Conservation (phyloP, 345 rosid genomes). For the Rhizophora mangle region DNA sequence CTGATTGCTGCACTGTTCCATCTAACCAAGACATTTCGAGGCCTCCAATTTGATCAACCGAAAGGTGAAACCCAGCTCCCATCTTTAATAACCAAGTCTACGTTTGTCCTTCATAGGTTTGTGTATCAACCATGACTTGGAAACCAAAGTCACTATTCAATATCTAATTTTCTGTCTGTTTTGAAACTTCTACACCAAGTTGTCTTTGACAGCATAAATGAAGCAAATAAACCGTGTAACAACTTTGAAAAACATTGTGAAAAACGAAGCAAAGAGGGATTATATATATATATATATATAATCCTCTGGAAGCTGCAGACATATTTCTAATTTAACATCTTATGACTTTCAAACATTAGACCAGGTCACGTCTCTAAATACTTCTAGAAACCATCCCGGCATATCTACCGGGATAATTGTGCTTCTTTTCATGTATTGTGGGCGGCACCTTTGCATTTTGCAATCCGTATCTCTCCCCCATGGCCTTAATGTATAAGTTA, state of each 20-base stretch:
- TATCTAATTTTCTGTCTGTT: too few species aligned
- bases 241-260: neutral
- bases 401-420: neutral
- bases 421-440: neutral
- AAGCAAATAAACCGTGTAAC: neutral
- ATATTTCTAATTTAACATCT: neutral
- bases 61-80: neutral
- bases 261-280: too few species aligned
- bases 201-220: neutral
- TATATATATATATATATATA: neutral
- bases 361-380: neutral
- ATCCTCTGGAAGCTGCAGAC: neutral
- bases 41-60: slow-evolving; percentile 4
- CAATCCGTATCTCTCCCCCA: too few species aligned
- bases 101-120: neutral
- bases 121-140: neutral
- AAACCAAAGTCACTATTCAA: too few species aligned
- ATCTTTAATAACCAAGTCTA: neutral
- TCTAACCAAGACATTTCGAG: slow-evolving; percentile 1
- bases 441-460: neutral
- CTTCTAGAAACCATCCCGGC: neutral
- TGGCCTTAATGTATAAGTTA: too few species aligned
- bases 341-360: neutral
- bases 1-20: neutral
- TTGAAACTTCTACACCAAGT: too few species aligned